Conservation (phyloP, 192 early-diverging fungal species). For the Dimargaris cristalligena region DNA sequence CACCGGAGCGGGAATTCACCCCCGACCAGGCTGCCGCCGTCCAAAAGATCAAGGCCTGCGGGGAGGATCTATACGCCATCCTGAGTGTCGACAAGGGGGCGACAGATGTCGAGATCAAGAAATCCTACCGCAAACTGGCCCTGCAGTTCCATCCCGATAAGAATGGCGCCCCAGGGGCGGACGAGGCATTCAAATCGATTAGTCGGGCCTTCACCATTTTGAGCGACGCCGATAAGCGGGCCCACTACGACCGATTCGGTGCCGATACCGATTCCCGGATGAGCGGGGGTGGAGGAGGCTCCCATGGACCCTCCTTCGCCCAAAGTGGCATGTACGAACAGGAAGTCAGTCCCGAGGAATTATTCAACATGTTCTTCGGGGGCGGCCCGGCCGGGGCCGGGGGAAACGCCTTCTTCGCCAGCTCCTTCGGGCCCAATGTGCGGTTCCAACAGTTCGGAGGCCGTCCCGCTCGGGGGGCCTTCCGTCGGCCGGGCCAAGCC, state of each 20-base stretch:
- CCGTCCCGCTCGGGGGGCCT: slow-evolving; percentile 3
- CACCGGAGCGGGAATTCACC: slow-evolving; percentile 43
- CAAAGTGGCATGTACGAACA: slow-evolving; percentile 25
- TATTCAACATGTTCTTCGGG: slow-evolving; percentile 95
- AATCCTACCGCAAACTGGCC: slow-evolving; percentile 88
- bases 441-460: slow-evolving; percentile 14
- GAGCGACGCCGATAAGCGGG: slow-evolving; percentile 68
- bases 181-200: slow-evolving; percentile 93
- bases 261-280: slow-evolving; percentile 34
- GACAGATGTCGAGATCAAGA: slow-evolving; percentile 71
- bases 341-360: slow-evolving; percentile 81
- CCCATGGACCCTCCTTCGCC: slow-evolving; percentile 15
- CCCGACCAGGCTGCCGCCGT: slow-evolving; percentile 64
- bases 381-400: slow-evolving; percentile 35
- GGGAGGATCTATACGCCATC: slow-evolving; percentile 69
- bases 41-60: slow-evolving; percentile 50
- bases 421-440: slow-evolving; percentile 18
- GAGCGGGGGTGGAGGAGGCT: slow-evolving; percentile 23
- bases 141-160: slow-evolving; percentile 93
- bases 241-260: slow-evolving; percentile 74
- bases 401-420: slow-evolving; percentile 15
- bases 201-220: slow-evolving; percentile 82
- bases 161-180: slow-evolving; percentile 84
- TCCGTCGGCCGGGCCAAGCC: not conserved
- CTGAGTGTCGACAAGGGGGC: slow-evolving; percentile 60